A percentile compares a stretch with the other conserved stretches of the same genome.
These are phyloP conservation scores for Globisporangium abappressorium DNA, from an alignment of 352 stramenopile species.

Conservation along the genomic window DNA sequence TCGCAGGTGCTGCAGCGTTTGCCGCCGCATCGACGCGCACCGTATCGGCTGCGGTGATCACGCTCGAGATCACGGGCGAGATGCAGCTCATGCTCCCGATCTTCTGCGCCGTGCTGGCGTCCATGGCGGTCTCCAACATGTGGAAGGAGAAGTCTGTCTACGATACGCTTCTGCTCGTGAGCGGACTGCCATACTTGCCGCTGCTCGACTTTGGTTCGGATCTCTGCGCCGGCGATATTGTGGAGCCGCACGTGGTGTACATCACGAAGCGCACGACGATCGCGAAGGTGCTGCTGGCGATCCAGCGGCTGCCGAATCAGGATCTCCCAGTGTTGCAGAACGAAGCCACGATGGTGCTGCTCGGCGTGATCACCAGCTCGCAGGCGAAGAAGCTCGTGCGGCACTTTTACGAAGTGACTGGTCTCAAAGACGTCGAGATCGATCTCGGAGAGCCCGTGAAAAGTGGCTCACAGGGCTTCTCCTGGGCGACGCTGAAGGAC, in stretches of 20 bases:
- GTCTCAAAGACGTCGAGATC: slow-evolving; percentile 50
- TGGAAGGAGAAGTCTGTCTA: slow-evolving; percentile 80
- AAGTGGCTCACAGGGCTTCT: slow-evolving; percentile 28
- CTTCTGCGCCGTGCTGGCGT: slow-evolving; percentile 66
- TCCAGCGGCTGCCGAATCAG: slow-evolving; percentile 66
- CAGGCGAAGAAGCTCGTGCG: slow-evolving; percentile 66
- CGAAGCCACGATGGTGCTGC: slow-evolving; percentile 60
- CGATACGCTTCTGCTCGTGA: slow-evolving; percentile 75
- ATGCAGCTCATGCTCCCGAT: slow-evolving; percentile 83
- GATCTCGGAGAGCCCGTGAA: slow-evolving; percentile 70
- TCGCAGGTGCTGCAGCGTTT: slow-evolving; percentile 77
- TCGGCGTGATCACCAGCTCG: slow-evolving; percentile 56
- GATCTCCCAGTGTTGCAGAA: slow-evolving; percentile 76
- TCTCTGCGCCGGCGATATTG: slow-evolving; percentile 57
- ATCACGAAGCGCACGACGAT: slow-evolving; percentile 72
- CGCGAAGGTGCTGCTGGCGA: slow-evolving; percentile 61
- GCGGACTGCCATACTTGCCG: slow-evolving; percentile 80
- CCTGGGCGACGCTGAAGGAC: slow-evolving; percentile 62
- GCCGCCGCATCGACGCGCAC: slow-evolving; percentile 67
- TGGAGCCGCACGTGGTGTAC: slow-evolving; percentile 69
- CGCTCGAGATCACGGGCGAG: slow-evolving; percentile 79
- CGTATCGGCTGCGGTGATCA: slow-evolving; percentile 84
- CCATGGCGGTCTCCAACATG: slow-evolving; percentile 62
- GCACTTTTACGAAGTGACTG: slow-evolving; percentile 52
- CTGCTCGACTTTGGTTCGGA: slow-evolving; percentile 71